Evolutionary conservation across 176 grass and related monocot species (phyloP).

Genomic region (Carex parvula): DNA sequence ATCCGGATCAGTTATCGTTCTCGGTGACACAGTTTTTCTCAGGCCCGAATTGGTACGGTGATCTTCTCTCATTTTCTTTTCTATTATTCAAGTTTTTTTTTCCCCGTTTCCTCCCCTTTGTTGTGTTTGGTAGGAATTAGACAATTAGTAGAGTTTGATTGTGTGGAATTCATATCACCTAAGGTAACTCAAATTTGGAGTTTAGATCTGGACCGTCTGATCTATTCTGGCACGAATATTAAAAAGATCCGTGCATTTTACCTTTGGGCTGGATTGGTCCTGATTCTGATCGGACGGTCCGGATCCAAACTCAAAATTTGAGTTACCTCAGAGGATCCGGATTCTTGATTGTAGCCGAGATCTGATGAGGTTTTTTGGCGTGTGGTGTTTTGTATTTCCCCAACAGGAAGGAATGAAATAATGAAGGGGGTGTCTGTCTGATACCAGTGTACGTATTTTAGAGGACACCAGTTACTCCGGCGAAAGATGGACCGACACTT

Average conservation of each 20-base stretch:
- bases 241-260: too few species aligned
- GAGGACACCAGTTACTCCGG: slow-evolving; percentile 41
- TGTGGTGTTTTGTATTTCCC: slow-evolving; percentile 72
- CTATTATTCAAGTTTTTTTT: slow-evolving; percentile 12
- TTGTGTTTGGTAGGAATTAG: slow-evolving; percentile 32
- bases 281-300: too few species aligned
- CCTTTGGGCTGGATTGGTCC: too few species aligned
- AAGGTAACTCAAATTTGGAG: too few species aligned
- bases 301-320: too few species aligned
- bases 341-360: slow-evolving; percentile 33
- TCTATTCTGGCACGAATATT: too few species aligned
- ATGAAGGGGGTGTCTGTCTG: slow-evolving; percentile 66
- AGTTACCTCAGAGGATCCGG: too few species aligned
- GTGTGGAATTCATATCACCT: neutral
- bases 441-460: slow-evolving; percentile 54
- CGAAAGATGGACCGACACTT: slow-evolving; percentile 51
- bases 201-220: too few species aligned
- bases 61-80: neutral
- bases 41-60: slow-evolving; percentile 77
- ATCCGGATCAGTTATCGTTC: slow-evolving; percentile 77
- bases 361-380: slow-evolving; percentile 87
- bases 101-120: slow-evolving; percentile 6
- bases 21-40: slow-evolving; percentile 80
- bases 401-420: slow-evolving; percentile 66
- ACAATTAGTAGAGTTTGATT: slow-evolving; percentile 35